Evolutionary conservation across 257 asterid species (phyloP), one percentile per base, ranked within the genome.

Genomic region (Gentiana dahurica): DNA sequence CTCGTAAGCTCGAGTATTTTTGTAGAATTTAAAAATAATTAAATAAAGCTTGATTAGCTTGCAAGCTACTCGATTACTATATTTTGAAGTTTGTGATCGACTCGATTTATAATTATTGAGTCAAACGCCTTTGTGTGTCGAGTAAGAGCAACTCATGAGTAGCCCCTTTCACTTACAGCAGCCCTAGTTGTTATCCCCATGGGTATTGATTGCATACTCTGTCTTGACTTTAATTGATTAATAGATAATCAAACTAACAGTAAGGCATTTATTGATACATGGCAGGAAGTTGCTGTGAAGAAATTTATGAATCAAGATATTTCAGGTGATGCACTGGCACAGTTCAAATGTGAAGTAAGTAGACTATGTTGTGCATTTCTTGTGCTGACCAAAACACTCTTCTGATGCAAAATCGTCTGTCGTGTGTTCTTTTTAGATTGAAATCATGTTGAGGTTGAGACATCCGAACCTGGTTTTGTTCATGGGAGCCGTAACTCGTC

Each of bases 201-300:
- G 24, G 24, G 24, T 24, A 24, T 24, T 24, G 24, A 24, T 24
- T 24, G 46, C 24, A 24, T 24, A 24, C 24, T 24, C 24, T 24
- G 9, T 37, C 13, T 41, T 9, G 12, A 3, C 33, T 51, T 34
- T 1, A 59, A 15, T 15, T 32, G n/a, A 33, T 50, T 49, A 49
- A 34, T 34, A 24, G 61, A 36, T 62, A 47, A 45, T 38, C 34
- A 11, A 46, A 24, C 49, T 57, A 53, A 52, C 63, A 59, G 54
- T 59, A 54, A 58, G 65, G 51, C 34, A 38, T 74, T 49, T 48
- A 59, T 56, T 59, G 57, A 58, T 67, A 48, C 37, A 43, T 76
- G 49, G 51, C 91, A 92, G 99, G 99, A 92, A 81, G 97, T 92
- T 73, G 99, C 99, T 0, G 97, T 88, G 62, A 92, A 92, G 73